Evolutionary conservation across 768 basidiomycete species (phyloP), one percentile per base, ranked within the genome.

Genomic region (Xerocomus potaroensis): DNA sequence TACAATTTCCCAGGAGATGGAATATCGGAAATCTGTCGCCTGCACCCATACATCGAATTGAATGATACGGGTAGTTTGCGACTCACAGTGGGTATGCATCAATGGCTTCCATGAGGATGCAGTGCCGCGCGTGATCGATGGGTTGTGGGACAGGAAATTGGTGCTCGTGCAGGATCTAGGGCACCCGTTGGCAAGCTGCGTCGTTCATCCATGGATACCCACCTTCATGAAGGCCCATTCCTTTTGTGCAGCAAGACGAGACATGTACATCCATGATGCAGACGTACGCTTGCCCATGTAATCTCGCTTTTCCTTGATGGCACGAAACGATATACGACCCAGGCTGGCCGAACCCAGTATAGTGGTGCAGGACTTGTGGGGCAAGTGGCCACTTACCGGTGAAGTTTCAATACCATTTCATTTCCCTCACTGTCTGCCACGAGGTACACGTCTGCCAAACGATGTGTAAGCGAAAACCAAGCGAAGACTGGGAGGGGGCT

Each of bases 231-330:
- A 99, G 1, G 91, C 91, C 80, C 84, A 99, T 64, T 99, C 96
- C 63, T 97, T 98, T 70, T 95, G 87, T 8, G 96, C 96, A 15
- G 94, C 87, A 37, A 99, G 69, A 18, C 96, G 80, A 18, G 91
- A 94, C 90, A 99, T 91, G 69, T 97, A 98, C 93, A 98, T 96
- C 96, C 96, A 99, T 15, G 91, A 91, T 1, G 96, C 95, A 15
- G 87, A 90, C 67, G 92, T 92, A 33, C 96, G 80, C 66, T 93
- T 95, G 19, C 94, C 91, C 45, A 99, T 72, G 63, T 98, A 99
- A 62, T 99, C 96, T 49, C 96, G 76, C 62, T 98, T 98, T 58
- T 85, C 78, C 69, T 99, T 99, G 71, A 99, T 92, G 0, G 91
- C 83, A 33, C 96, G 84, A 71, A 99, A 99, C 0, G 94, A 97